A percentile compares a stretch with the other conserved stretches of the same genome.
Evolutionary conservation across 106 monocot genomes (phyloP).

Genomic region (Iris macrosiphon): DNA sequence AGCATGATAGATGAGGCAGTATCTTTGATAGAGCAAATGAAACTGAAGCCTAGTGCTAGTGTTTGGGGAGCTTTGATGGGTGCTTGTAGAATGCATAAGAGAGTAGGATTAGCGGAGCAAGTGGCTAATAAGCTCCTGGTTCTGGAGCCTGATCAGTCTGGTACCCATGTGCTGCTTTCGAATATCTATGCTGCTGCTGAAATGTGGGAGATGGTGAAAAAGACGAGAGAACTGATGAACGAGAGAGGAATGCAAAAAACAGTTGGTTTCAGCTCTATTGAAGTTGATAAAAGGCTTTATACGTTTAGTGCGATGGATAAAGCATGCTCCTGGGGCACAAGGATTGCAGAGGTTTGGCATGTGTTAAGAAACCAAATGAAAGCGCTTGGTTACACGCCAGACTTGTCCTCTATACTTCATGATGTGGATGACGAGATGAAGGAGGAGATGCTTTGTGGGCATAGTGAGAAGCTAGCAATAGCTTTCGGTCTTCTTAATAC

Average conservation of each 20-base stretch:
- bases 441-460: slow-evolving; percentile 16
- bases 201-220: slow-evolving; percentile 35
- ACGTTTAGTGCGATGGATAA: slow-evolving; percentile 5
- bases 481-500: slow-evolving; percentile 22
- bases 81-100: slow-evolving; percentile 24
- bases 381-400: slow-evolving; percentile 18
- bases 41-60: slow-evolving; percentile 15
- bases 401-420: slow-evolving; percentile 12
- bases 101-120: slow-evolving; percentile 10
- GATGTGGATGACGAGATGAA: slow-evolving; percentile 23
- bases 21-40: slow-evolving; percentile 21
- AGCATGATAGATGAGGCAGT: slow-evolving; percentile 29
- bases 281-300: slow-evolving; percentile 23
- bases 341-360: slow-evolving; percentile 7
- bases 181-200: slow-evolving; percentile 34
- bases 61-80: slow-evolving; percentile 31
- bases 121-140: slow-evolving; percentile 25
- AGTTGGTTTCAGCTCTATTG: slow-evolving; percentile 29
- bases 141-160: slow-evolving; percentile 16
- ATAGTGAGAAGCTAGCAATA: slow-evolving; percentile 32
- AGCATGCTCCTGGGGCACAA: not conserved
- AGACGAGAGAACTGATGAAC: slow-evolving; percentile 20
- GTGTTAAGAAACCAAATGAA: slow-evolving; percentile 16
- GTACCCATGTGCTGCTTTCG: slow-evolving; percentile 26
- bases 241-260: slow-evolving; percentile 16